Base-by-base conservation (phyloP, 2,329 filamentous ascomycete species). In the Paecilomyces sp. region DNA sequence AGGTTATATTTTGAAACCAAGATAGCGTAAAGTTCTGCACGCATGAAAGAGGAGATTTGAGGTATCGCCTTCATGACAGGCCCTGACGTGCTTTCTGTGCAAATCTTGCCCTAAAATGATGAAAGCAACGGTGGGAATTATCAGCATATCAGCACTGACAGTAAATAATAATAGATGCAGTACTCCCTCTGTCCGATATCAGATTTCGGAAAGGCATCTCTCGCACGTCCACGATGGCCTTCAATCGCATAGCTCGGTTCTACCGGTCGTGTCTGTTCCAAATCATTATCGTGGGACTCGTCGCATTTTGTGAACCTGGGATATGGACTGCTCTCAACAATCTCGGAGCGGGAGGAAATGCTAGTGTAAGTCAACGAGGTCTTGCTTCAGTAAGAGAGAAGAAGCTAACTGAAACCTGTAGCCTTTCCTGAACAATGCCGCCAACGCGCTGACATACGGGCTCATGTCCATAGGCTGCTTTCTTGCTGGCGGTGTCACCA, bases 401-500 rank as follows among this genome's bases (percentile, higher is more conserved):
- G 13, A 3, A 11, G 33, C 8, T 36, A 15, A 36, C 33, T 22
- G 22, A 22, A 36, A 71, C 71, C 2, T 69, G 70, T 56, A 77
- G 58, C 80, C 80, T 1, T 81, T 75, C 55, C 74, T 83, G 0
- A 77, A 80, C 58, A 81, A 81, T 58, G 79, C 77, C 0, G 79
- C 77, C 24, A 81, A 81, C 58, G 76, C 79, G 3, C 67, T 82
- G 8, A 74, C 79, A 0, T 82, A 80, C 50, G 77, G 72, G 0
- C 69, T 81, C 25, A 76, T 81, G 78, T 75, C 74, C 9, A 65
- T 81, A 12, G 72, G 77, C 1, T 81, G 80, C 56, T 66, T 80
- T 30, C 73, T 77, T 5, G 67, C 79, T 0, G 79, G 79, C 0
- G 81, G 77, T 33, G 67, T 78, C 2, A 73, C 72, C 55, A 78